Evolutionary conservation across 352 stramenopile genomes (phyloP), one percentile per base, ranked within the genome.

Genomic region (Phytophthora capsici): DNA sequence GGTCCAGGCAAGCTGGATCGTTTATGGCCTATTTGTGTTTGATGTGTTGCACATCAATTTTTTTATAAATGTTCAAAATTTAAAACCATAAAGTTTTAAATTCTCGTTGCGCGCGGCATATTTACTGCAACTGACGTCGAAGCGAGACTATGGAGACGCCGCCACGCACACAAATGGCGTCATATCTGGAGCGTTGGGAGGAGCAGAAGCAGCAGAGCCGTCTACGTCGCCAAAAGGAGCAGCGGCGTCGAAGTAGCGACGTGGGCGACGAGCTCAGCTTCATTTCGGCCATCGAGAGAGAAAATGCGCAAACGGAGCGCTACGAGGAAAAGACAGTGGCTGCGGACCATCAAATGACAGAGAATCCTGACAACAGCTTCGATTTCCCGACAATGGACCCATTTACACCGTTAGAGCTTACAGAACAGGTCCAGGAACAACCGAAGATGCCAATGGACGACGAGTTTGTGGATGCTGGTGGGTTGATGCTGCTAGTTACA

Each of bases 401-500:
- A 16, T 79, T 89, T 52, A 60, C 66, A 26, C 47, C 16, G 26
- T 70, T 40, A 9, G 34, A 48, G 12, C 6, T 61, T n/a, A 25
- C 19, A 9, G 30, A 62, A 19, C 25, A 49, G 5, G 38, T 6
- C 20, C 61, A 47, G 14, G 48, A 61, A 7, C 59, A 69, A 20
- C 57, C 49, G 9, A 48, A 54, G 17, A 74, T 76, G 13, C 62
- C 74, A 13, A 60, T 57, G 14, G 78, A 84, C 13, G 78, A 90
- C 16, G 79, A 91, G 38, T 93, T 93, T 63, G 66, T 91, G 2
- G 81, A 93, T 58, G 85, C 80, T 48, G 84, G 84, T 93, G 52
- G 32, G 78, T 75, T 50, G 13, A 17, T 13, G 19, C 57, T 10
- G 28, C 19, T 13, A 40, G 16, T 56, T 14, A 22, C 22, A 16